These are phyloP conservation scores for Picea mariana DNA, from an alignment of 83 land plant species.

Conservation along the genomic window DNA sequence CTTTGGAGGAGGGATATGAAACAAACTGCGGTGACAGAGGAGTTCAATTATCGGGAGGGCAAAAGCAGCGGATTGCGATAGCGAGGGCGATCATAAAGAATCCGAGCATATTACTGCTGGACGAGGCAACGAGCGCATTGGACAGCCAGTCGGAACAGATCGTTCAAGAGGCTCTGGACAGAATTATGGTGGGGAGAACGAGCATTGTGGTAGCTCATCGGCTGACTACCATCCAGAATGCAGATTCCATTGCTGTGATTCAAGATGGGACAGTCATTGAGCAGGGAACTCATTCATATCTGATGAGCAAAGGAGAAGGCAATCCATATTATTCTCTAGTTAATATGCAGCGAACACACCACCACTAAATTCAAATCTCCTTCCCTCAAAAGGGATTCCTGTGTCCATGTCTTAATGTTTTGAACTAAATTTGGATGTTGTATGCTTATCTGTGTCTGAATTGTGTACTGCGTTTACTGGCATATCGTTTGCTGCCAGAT, in stretches of 20 bases:
- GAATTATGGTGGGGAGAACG: slow-evolving; percentile 66
- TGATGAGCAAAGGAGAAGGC: slow-evolving; percentile 37
- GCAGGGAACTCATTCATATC: slow-evolving; percentile 40
- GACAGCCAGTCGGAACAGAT: slow-evolving; percentile 60
- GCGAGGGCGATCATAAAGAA: slow-evolving; percentile 63
- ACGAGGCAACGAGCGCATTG: slow-evolving; percentile 69
- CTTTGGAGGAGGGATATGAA: slow-evolving; percentile 49
- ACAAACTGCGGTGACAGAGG: slow-evolving; percentile 61
- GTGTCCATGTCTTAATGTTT: too few relatives aligned
- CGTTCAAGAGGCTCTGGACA: slow-evolving; percentile 66
- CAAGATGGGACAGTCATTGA: slow-evolving; percentile 55
- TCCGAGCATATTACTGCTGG: slow-evolving; percentile 50
- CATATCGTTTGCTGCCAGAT: too few relatives aligned
- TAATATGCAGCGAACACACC: not conserved
- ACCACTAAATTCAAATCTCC: too few relatives aligned
- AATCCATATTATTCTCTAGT: too few relatives aligned
- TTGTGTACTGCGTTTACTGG: too few relatives aligned
- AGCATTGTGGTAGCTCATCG: slow-evolving; percentile 63
- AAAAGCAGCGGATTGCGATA: slow-evolving; percentile 62
- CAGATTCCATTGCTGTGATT: slow-evolving; percentile 50
- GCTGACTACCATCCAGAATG: slow-evolving; percentile 51
- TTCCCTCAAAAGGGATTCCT: too few relatives aligned
- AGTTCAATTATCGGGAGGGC: slow-evolving; percentile 62
- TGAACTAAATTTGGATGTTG: too few relatives aligned
- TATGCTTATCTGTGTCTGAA: too few relatives aligned